Base-by-base conservation (phyloP, 345 rosid species). In the Sisymbrium irio region DNA sequence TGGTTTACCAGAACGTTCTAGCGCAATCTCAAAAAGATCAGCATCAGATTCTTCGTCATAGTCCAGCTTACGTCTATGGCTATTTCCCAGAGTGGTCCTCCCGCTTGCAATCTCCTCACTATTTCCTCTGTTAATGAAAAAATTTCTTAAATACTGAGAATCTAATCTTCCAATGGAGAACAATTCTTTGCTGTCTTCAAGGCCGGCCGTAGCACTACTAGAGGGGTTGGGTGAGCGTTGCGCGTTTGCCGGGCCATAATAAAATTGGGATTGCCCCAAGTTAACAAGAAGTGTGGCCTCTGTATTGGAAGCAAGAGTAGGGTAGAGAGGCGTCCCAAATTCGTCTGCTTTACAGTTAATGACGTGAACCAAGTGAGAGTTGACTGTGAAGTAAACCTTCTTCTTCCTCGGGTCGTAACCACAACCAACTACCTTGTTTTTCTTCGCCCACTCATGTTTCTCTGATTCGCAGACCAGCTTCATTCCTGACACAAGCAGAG, bases 131-230 rank as follows among this genome's bases (percentile, higher is more conserved):
- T 79, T 77, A 27, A 78, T 46, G 59, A 81, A 62, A 57, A 92
- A 62, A 70, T 79, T 80, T 65, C 53, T 70, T 49, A 88, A 79
- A 93, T 95, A 91, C 42, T 86, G 92, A 9, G 98, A 81, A 62
- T 93, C 96, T 9, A 93, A 83, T 79, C 97, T 93, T 53, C 97
- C 97, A 85, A 90, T 93, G 14, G 98, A 93, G 69, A 93, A 93
- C 0, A 93, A 84, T 76, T 90, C 97, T 78, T 75, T 87, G 71
- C 98, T 90, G 25, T 93, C 97, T 14, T 86, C 98, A 17, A 86
- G 86, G 17, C 86, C 98, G 13, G 82, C 77, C 7, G 83, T 80
- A 36, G 88, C 83, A 28, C 89, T 80, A 25, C 17, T 47, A 57
- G 73, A 57, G 0, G 83, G 80, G 56, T 80, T 77, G 5, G 83